phyloP scores from a whole-genome alignment of 192 early-diverging fungal species.

The Coemansia sp. region DNA sequence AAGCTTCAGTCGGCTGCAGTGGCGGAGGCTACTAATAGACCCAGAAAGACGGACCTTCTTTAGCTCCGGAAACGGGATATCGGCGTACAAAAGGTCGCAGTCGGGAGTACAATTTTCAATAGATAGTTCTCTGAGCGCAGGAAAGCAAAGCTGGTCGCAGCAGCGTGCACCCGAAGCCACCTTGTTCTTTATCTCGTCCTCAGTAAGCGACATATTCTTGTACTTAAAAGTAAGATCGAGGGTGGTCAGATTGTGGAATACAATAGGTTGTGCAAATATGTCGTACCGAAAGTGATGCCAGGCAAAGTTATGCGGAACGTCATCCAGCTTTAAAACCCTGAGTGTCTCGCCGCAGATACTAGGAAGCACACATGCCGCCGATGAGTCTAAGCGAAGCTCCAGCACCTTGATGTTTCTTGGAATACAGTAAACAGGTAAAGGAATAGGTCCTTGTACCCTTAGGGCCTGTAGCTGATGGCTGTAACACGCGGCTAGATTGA shows the following conservation, averaged over 20 bases:
- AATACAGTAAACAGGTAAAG: neutral
- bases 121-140: neutral
- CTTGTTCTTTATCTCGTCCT: neutral
- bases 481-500: neutral
- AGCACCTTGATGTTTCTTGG: neutral
- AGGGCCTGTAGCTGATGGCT: neutral
- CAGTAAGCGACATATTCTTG: neutral
- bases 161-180: neutral
- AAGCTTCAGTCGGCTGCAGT: conserved; percentile 2
- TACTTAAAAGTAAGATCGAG: neutral
- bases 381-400: neutral
- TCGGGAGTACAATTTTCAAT: neutral
- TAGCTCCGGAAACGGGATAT: neutral
- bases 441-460: neutral
- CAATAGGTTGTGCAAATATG: neutral
- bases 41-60: neutral
- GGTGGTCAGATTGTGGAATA: neutral
- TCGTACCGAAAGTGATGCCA: neutral
- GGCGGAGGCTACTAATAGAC: neutral
- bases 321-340: neutral
- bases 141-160: neutral
- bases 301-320: neutral
- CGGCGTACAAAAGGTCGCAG: neutral
- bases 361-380: neutral
- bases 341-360: neutral